Evolutionary conservation across 2,329 filamentous ascomycete genomes (phyloP), one percentile per base, ranked within the genome.

Genomic region (Talaromyces atroroseus): DNA sequence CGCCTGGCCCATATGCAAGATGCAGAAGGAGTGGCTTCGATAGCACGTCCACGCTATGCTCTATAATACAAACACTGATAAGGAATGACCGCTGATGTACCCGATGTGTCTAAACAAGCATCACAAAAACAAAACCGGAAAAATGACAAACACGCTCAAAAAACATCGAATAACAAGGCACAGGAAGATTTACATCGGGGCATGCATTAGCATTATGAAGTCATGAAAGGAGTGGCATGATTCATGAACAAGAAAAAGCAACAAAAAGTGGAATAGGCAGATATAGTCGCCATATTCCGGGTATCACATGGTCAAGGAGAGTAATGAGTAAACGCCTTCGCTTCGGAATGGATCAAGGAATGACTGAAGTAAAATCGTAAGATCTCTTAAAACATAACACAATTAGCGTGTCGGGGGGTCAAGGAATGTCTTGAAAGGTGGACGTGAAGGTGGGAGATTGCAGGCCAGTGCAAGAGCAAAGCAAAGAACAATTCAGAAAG

Each of bases 351-450:
- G 58, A 59, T 53, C 50, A 68, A 66, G 66, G 65, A 68, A 60
- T 64, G 68, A 66, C 67, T 59, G 60, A 65, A 65, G 61, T 58
- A 67, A 64, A 68, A 57, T 64, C 60, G 60, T 65, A 59, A 50
- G 45, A 49, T 58, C 56, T 58, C 52, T 49, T 34, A 52, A 57
- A 58, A 49, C 44, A 29, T 48, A 54, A 58, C 50, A 58, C 56
- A 50, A 21, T 58, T 54, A 54, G 32, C 45, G 46, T 52, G 52
- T 45, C 49, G 50, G 53, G 49, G 59, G 59, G 58, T 20, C 45
- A 53, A 54, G 56, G 46, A 58, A 57, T 54, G 56, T 54, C 50
- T 54, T 44, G 44, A 58, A 59, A 58, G 46, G 62, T 62, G 61
- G 61, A 61, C 60, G 58, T 60, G 57, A 61, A 55, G 56, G 52